Evolutionary conservation across 768 basidiomycete species (phyloP).

Genomic region (Clavulina sp.): DNA sequence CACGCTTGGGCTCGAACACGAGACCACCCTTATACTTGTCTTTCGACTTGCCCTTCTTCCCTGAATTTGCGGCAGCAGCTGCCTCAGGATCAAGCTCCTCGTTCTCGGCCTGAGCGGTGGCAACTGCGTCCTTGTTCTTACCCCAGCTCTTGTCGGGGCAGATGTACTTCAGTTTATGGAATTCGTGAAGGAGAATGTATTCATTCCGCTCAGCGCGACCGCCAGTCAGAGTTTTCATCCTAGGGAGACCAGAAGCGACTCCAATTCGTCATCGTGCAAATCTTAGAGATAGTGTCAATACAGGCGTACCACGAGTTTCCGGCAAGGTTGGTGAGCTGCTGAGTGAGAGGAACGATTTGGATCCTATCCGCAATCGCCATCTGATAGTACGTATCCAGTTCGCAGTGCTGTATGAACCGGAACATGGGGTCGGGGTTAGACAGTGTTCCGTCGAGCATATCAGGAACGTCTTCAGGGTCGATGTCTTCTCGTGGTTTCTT

Average conservation of each 20-base stretch:
- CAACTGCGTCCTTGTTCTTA: slow-evolving; percentile 37
- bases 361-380: slow-evolving; percentile 95
- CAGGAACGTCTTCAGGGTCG: slow-evolving; percentile 85
- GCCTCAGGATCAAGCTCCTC: slow-evolving; percentile 31
- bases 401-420: slow-evolving; percentile 84
- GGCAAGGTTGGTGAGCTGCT: slow-evolving; percentile 85
- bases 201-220: slow-evolving; percentile 98
- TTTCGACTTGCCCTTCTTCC: slow-evolving; percentile 28
- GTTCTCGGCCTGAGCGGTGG: slow-evolving; percentile 30
- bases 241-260: not conserved
- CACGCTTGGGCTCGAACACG: slow-evolving; percentile 90
- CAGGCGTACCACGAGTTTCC: slow-evolving; percentile 80
- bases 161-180: slow-evolving; percentile 88
- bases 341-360: slow-evolving; percentile 81
- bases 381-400: slow-evolving; percentile 88
- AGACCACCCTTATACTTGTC: slow-evolving; percentile 99
- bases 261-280: not conserved
- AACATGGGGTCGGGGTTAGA: slow-evolving; percentile 59
- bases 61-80: slow-evolving; percentile 25
- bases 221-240: slow-evolving; percentile 78
- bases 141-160: slow-evolving; percentile 89
- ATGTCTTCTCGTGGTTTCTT: slow-evolving; percentile 80
- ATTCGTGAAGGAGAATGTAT: slow-evolving; percentile 95
- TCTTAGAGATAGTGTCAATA: not conserved
- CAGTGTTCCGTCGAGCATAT: slow-evolving; percentile 73